phyloP scores from a whole-genome alignment of 352 stramenopile genomes.

The Phytophthora hybrid region DNA sequence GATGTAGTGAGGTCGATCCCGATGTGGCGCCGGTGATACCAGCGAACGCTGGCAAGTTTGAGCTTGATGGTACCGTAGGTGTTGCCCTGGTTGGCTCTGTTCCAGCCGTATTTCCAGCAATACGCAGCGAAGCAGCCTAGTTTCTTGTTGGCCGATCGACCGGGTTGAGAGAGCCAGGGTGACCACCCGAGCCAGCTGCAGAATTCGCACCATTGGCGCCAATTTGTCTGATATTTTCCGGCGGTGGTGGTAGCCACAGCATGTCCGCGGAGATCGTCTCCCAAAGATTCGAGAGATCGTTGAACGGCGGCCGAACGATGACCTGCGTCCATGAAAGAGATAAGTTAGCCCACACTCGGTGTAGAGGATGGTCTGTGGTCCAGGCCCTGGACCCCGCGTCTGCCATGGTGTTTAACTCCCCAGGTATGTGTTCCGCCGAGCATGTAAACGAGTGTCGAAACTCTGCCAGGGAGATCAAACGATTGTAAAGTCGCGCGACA shows the following conservation, averaged over 20 bases:
- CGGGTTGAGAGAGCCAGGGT: conserved; percentile 6
- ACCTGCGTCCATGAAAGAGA: conserved; percentile 11
- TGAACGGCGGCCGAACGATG: background rate
- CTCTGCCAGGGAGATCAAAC: background rate
- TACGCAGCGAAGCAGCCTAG: conserved; percentile 24
- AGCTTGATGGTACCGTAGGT: conserved; percentile 26
- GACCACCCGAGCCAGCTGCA: conserved; percentile 7
- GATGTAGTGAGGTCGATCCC: conserved; percentile 11
- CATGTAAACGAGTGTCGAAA: background rate
- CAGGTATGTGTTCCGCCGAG: conserved; percentile 5
- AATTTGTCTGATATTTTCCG: conserved; percentile 8
- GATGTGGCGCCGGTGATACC: conserved; percentile 26
- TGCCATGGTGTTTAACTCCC: conserved; percentile 5
- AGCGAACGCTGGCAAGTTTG: conserved; percentile 28
- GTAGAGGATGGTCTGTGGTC: background rate
- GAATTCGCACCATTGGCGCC: conserved; percentile 17
- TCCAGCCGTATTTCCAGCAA: conserved; percentile 29
- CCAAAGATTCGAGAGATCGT: conserved; percentile 19
- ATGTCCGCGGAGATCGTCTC: conserved; percentile 2
- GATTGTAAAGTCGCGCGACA: background rate
- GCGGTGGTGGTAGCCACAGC: background rate
- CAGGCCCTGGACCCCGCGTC: conserved; percentile 13
- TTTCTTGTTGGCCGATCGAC: conserved; percentile 7
- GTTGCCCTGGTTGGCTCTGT: conserved; percentile 16
- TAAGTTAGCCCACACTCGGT: conserved; percentile 4